Percentiles rank a stretch among this genome's conserved stretches.
These are phyloP conservation scores for Filobasidium floriforme DNA, from an alignment of 768 basidiomycete genomes.

Conservation along the genomic window DNA sequence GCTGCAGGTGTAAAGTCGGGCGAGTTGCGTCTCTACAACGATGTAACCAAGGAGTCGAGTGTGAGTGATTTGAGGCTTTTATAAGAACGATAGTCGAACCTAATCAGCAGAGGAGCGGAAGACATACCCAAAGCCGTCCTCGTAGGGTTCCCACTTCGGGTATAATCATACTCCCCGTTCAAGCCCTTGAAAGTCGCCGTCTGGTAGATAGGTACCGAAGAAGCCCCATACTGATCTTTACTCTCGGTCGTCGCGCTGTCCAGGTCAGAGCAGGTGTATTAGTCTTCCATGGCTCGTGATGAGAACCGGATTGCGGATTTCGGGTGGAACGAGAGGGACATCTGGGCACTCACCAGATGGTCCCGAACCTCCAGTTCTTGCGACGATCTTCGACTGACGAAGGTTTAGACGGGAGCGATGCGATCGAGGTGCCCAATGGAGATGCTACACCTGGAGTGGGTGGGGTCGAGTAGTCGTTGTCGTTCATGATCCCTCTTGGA, in stretches of 20 bases:
- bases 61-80: no score
- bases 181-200: constrained; percentile 96
- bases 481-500: neutral
- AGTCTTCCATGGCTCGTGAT: no score
- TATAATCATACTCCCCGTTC: constrained; percentile 81
- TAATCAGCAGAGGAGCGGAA: neutral
- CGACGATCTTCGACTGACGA: constrained; percentile 26
- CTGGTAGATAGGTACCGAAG: constrained; percentile 95
- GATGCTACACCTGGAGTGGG: constrained; percentile 31
- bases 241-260: constrained; percentile 48
- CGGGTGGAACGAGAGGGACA: neutral
- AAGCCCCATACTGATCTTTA: constrained; percentile 92
- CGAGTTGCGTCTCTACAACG: constrained; percentile 93
- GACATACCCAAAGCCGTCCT: constrained; percentile 82
- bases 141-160: constrained; percentile 92
- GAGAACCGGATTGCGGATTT: neutral
- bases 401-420: constrained; percentile 19
- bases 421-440: constrained; percentile 41
- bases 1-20: constrained; percentile 85
- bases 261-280: neutral
- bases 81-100: no score
- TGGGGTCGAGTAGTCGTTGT: constrained; percentile 12
- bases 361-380: constrained; percentile 42
- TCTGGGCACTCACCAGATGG: constrained; percentile 27
- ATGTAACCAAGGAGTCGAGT: no score